Evolutionary conservation across 306 rosid species (phyloP), one percentile per base, ranked within the genome.

Genomic region (Cucumis cinereus): DNA sequence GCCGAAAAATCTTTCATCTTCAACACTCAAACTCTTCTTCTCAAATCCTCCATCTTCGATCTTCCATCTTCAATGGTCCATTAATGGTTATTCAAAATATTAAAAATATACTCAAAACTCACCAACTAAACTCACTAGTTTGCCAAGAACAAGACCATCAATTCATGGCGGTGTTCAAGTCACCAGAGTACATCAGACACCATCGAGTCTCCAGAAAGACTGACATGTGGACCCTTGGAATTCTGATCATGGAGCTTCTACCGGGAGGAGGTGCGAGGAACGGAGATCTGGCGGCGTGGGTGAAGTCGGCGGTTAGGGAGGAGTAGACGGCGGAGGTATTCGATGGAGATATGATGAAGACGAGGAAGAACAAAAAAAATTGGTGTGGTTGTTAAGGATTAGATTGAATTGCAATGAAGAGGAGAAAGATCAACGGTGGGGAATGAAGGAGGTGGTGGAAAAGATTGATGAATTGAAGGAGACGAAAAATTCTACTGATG

Each of bases 181-280:
- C 92, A 36, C 96, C n/a, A n/a, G n/a, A n/a, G n/a, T n/a, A n/a
- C n/a, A n/a, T n/a, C n/a, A n/a, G n/a, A n/a, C n/a, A n/a, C 5
- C 86, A 79, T 24, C 78, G 74, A 61, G 55, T 91, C 12, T 89
- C 96, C 2, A 87, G 78, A 4, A 86, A 76, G 45, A 87, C 88
- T 15, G 97, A 93, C 52, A 91, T 93, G 7, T 93, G 82, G 57
- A 87, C 93, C 73, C 82, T 93, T 1, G 98, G 98, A 2, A 77
- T 93, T 59, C 80, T 93, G 40, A 87, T 91, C 23, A 90, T 93
- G 10, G 98, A 93, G 78, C 82, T 87, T 24, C 85, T 90, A 33
- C 87, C 93, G 0, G 86, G 86, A 0, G 86, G 84, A 20, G 98
- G 97, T 6, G 96, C 96, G 38, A 83, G 70, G 16, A 95, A 88